Evolutionary conservation across 169 alveolate species (phyloP).

Genomic region (Cryptosporidium ubiquitum): DNA sequence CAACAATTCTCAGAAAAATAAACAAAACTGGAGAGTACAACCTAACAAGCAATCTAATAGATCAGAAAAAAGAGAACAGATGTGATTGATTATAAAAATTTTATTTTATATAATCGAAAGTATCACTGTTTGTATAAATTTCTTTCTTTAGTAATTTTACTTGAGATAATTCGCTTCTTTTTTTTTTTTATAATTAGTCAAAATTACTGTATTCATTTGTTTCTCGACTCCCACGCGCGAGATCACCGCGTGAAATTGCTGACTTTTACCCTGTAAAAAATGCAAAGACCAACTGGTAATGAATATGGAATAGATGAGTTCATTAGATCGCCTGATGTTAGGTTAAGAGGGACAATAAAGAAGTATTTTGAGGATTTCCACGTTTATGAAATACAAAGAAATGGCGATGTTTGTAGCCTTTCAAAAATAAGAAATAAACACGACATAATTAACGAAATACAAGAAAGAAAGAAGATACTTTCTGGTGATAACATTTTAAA

Average conservation of each 20-base stretch:
- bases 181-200: slow-evolving; percentile 3
- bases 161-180: not conserved
- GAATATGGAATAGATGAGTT: slow-evolving; percentile 56
- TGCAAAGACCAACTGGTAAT: not conserved
- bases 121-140: not conserved
- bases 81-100: not conserved
- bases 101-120: not conserved
- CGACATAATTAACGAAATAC: slow-evolving; percentile 45
- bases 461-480: slow-evolving; percentile 32
- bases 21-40: slow-evolving; percentile 59
- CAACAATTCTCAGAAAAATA: slow-evolving; percentile 23
- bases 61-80: slow-evolving; percentile 35
- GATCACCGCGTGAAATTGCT: not conserved
- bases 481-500: slow-evolving; percentile 27
- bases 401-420: slow-evolving; percentile 69
- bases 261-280: not conserved
- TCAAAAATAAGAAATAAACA: slow-evolving; percentile 71
- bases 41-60: slow-evolving; percentile 43
- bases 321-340: slow-evolving; percentile 5
- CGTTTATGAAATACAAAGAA: slow-evolving; percentile 77
- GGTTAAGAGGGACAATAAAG: slow-evolving; percentile 75
- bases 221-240: not conserved
- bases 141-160: not conserved
- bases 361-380: slow-evolving; percentile 79
- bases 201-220: not conserved